Evolutionary conservation across 2,329 filamentous ascomycete genomes (phyloP), one percentile per base, ranked within the genome.

Genomic region (Fusarium falciforme): DNA sequence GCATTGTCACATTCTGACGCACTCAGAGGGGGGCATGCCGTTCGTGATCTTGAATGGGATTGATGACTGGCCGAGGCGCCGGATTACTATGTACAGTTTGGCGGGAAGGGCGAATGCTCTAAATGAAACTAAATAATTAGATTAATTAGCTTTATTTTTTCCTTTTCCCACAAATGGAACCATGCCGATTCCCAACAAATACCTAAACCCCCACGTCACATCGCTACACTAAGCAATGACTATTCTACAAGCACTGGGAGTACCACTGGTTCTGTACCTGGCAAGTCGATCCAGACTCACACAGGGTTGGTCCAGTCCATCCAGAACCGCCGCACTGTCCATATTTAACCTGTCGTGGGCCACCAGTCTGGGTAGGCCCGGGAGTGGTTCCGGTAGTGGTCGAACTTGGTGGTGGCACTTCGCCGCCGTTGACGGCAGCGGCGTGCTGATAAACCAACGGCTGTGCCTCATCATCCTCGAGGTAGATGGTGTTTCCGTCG

Each of bases 401-500:
- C 6, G 44, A 35, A 7, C 38, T 66, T 1, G 70, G 64, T 0
- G 40, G 11, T 5, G 63, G 42, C 2, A 35, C 38, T 4, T 63
- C 33, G 10, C 20, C 73, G 4, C 72, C 79, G 14, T 85, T 82
- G 47, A 87, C 80, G 10, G 78, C 80, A 68, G 80, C 81, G 2
- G 85, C 86, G 60, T 87, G 85, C 61, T 84, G 79, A 67, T 86
- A 86, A 0, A 87, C 82, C 54, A 87, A 71, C 12, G 78, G 70
- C 74, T 84, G 76, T 1, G 85, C 86, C 77, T 89, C 83, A 4
- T 83, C 81, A 14, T 87, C 84, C 29, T 89, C 88, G 33, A 89
- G 72, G 72, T 83, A 90, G 58, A 90, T 89, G 1, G 88, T 89
- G 76, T 89, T 89, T 0, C 88, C 88, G 62, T 89, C 88, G 49